Percentiles rank a stretch among this genome's conserved stretches.
These are phyloP conservation scores for Microcera coccophila DNA, from an alignment of 2,329 filamentous ascomycete species.

Conservation along the genomic window DNA sequence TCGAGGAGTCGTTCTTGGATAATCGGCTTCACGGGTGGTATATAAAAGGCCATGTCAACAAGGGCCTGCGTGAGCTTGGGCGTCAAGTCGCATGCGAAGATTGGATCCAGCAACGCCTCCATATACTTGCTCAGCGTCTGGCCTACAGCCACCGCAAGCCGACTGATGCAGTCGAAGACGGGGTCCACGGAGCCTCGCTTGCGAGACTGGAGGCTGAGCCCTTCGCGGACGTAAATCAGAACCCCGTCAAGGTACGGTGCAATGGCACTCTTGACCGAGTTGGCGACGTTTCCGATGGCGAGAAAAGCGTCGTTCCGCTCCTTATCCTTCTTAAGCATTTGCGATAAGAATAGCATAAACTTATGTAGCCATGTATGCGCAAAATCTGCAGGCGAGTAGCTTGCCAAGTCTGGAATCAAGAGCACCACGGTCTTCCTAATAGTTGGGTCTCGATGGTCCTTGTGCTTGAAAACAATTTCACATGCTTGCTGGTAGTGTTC, in stretches of 20 bases:
- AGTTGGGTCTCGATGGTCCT: conserved; percentile 84
- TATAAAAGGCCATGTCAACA: conserved; percentile 98
- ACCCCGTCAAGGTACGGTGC: conserved; percentile 93
- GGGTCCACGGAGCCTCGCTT: conserved; percentile 65
- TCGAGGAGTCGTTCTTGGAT: conserved; percentile 94
- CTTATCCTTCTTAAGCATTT: conserved; percentile 91
- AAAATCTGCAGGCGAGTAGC: conserved; percentile 89
- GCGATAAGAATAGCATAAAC: conserved; percentile 94
- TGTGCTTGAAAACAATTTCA: conserved; percentile 87
- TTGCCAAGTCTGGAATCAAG: conserved; percentile 87
- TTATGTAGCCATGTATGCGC: conserved; percentile 82
- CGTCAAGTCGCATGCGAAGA: conserved; percentile 93
- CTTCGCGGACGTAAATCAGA: conserved; percentile 87
- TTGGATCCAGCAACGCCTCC: conserved; percentile 89
- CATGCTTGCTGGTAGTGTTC: conserved; percentile 88
- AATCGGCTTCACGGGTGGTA: conserved; percentile 84
- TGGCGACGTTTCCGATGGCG: conserved; percentile 92
- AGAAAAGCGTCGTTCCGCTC: conserved; percentile 92
- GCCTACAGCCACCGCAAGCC: conserved; percentile 89
- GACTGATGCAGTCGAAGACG: conserved; percentile 96
- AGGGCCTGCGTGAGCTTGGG: conserved; percentile 91
- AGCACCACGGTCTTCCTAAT: conserved; percentile 87
- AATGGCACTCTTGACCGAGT: conserved; percentile 92
- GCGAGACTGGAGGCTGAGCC: conserved; percentile 73
- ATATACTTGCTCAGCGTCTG: conserved; percentile 98